phyloP scores from a whole-genome alignment of 148 eudicot species.

The Rhododendron mucronatum region DNA sequence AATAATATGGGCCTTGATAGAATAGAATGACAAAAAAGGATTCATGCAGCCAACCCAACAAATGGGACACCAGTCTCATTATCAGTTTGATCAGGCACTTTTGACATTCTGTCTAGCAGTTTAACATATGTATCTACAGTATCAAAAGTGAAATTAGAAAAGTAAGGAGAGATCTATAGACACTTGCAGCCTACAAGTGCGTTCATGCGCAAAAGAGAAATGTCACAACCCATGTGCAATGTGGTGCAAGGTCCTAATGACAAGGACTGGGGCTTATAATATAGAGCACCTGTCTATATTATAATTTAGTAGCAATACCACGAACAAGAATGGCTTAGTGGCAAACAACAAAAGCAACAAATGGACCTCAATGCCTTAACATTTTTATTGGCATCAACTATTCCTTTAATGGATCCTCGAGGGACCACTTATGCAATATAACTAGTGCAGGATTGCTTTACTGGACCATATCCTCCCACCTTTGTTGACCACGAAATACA shows the following conservation, averaged over 20 bases:
- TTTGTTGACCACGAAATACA: background rate
- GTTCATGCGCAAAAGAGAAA: background rate
- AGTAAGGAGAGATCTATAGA: background rate
- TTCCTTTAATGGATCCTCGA: constrained; percentile 11
- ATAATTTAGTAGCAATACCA: background rate
- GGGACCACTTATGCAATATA: constrained; percentile 10
- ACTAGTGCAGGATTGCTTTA: constrained; percentile 2
- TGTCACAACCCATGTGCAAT: background rate
- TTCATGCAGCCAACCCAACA: background rate
- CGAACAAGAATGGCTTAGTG: background rate
- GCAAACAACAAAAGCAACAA: constrained; percentile 13
- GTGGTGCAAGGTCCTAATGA: constrained; percentile 11
- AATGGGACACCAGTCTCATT: background rate
- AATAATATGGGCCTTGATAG: background rate
- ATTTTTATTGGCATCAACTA: background rate
- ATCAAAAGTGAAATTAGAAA: background rate
- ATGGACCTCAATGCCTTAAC: background rate
- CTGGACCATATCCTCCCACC: background rate
- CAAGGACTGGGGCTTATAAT: constrained; percentile 7
- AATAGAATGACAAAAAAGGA: background rate
- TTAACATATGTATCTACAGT: background rate
- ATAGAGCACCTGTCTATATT: background rate
- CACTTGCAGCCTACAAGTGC: background rate
- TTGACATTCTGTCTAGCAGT: background rate
- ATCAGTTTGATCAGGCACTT: background rate